phyloP scores from a whole-genome alignment of 192 early-diverging fungal genomes.

The Pilobolus umbonatus region DNA sequence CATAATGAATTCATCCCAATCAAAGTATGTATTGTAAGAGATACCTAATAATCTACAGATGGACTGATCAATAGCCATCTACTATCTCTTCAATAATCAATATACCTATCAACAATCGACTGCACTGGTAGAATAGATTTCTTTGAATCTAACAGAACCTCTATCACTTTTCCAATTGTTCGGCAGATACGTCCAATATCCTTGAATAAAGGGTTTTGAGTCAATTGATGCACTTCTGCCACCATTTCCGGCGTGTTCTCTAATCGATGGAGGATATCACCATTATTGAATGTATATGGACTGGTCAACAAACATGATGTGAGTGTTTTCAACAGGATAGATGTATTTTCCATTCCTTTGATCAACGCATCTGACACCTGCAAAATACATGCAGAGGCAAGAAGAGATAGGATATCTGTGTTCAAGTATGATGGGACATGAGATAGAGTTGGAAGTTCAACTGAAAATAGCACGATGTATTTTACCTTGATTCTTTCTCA shows the following conservation, averaged over 20 bases:
- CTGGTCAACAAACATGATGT: constrained; percentile 14
- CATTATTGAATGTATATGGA: constrained; percentile 19
- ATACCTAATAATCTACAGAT: constrained; percentile 13
- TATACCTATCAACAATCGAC: constrained; percentile 7
- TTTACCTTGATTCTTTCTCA: constrained; percentile 13
- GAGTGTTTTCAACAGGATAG: constrained; percentile 5
- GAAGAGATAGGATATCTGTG: constrained; percentile 10
- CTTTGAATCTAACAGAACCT: constrained; percentile 10
- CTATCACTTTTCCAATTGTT: constrained; percentile 20
- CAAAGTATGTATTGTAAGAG: constrained; percentile 19
- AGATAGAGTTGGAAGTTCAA: not conserved
- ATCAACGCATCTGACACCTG: constrained; percentile 1
- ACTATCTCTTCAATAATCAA: not conserved
- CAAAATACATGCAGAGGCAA: constrained; percentile 25
- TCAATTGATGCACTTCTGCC: not conserved
- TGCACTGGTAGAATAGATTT: not conserved
- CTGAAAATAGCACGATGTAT: not conserved
- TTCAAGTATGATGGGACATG: not conserved
- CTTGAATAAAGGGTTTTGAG: constrained; percentile 20
- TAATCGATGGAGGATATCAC: constrained; percentile 4
- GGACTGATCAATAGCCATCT: not conserved
- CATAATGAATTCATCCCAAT: constrained; percentile 21
- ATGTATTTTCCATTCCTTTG: not conserved
- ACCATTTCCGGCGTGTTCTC: not conserved
- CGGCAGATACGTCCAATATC: constrained; percentile 33